Evolutionary conservation across 1,284 basidiomycete species (phyloP).

Genomic region (Stygiomarasmius scandens): DNA sequence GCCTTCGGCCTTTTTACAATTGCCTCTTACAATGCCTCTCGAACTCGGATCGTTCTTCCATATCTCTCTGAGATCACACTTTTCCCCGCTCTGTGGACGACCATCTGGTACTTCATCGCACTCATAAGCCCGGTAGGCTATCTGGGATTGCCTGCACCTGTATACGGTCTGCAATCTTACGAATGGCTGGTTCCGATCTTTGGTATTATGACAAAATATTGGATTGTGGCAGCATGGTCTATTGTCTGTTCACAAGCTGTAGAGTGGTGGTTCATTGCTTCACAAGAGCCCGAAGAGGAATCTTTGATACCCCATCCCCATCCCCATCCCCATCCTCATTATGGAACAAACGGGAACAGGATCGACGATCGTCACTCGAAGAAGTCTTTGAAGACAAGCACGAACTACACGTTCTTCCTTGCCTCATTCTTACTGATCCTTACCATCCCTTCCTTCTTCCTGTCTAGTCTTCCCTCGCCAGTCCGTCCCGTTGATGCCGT

Average conservation of each 20-base stretch:
- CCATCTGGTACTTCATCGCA: conserved; percentile 55
- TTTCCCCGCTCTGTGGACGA: conserved; percentile 73
- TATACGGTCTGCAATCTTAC: conserved; percentile 55
- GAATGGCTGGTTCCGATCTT: conserved; percentile 59
- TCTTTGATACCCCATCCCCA: conserved; percentile 21
- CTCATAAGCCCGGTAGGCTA: conserved; percentile 66
- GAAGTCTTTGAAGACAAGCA: conserved; percentile 2
- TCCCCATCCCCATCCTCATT: neutral
- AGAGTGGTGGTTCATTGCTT: conserved; percentile 61
- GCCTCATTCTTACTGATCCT: conserved; percentile 45
- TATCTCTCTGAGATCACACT: conserved; percentile 49
- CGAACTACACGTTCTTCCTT: conserved; percentile 35
- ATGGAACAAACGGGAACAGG: neutral
- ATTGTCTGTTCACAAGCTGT: conserved; percentile 58
- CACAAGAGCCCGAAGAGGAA: conserved; percentile 24
- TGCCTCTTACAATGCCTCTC: conserved; percentile 40
- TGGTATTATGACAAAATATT: conserved; percentile 67
- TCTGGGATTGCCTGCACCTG: conserved; percentile 69
- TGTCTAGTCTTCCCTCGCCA: conserved; percentile 44
- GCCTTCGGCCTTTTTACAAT: conserved; percentile 42
- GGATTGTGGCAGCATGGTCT: conserved; percentile 72
- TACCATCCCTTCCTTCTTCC: conserved; percentile 58
- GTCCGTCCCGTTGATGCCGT: conserved; percentile 39
- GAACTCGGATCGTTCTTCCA: conserved; percentile 28
- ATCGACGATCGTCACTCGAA: neutral